phyloP scores from a whole-genome alignment of 257 asterid genomes.

The Verbascum thapsus region DNA sequence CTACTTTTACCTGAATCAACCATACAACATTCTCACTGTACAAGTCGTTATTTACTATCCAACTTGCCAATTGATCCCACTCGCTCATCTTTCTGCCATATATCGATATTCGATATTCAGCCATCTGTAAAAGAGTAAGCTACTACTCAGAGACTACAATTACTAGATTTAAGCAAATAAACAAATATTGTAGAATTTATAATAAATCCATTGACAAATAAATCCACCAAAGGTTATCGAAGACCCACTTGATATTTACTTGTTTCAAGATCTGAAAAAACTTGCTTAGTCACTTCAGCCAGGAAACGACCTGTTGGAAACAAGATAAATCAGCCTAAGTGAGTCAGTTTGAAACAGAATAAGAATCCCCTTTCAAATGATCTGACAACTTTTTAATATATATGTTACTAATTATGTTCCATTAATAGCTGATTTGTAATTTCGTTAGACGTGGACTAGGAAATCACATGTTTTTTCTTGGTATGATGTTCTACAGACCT shows the following conservation, averaged over 20 bases:
- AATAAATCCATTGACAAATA: conserved; percentile 5
- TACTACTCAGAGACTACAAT: conserved; percentile 18
- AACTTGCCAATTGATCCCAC: conserved; percentile 84
- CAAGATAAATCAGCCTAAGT: background rate
- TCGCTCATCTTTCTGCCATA: conserved; percentile 83
- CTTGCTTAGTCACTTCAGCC: conserved; percentile 76
- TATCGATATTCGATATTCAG: conserved; percentile 76
- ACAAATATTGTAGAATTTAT: background rate
- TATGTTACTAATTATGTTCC: background rate
- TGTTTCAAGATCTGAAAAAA: conserved; percentile 63
- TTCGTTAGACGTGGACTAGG: background rate
- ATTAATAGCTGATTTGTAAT: background rate
- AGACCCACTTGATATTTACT: conserved; percentile 74
- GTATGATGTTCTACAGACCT: conserved; percentile 9
- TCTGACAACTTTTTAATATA: conserved; percentile 4
- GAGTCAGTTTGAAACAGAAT: conserved; percentile 15
- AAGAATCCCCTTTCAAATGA: background rate
- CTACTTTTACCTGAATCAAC: conserved; percentile 64
- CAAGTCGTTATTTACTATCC: conserved; percentile 72
- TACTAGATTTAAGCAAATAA: conserved; percentile 17
- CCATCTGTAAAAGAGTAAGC: conserved; percentile 57
- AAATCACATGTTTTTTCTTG: conserved; percentile 1
- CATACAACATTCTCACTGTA: conserved; percentile 83
- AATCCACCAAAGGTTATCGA: conserved; percentile 17
- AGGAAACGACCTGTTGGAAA: conserved; percentile 66